Evolutionary conservation across 306 rosid genomes (phyloP), one percentile per base, ranked within the genome.

Genomic region (Sesbania bispinosa): DNA sequence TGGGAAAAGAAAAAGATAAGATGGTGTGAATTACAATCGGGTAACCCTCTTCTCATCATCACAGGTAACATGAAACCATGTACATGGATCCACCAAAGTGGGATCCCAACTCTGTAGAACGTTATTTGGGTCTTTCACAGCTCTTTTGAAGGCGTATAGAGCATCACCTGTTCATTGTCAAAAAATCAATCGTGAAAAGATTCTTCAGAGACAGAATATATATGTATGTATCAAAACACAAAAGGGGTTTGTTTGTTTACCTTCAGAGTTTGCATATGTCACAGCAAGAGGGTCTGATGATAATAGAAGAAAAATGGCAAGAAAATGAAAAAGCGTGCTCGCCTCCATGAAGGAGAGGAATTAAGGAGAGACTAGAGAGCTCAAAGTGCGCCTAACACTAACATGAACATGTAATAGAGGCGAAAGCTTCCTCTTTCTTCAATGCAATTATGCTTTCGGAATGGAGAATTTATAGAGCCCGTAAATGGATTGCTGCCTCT

Each of bases 41-140:
- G 85, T 89, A 16, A 92, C 90, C 15, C 81, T 87, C 39, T 85
- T 84, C 50, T 84, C 81, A 18, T 38, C 19, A 24, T 92, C 96
- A 43, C 98, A 92, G 33, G 96, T 88, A 53, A 92, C 90, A 76
- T 89, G 98, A 53, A 92, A 92, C 98, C 98, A 92, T 55, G 98
- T 92, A 46, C 98, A 92, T 3, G 98, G 96, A 85, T 92, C 95
- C 16, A 92, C 96, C 53, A 88, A 67, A 51, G 89, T 92, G 2
- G 95, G 96, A 85, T 92, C 98, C 98, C 98, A 92, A 57, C 96
- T 92, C 73, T 78, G 74, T 13, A 92, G 80, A 16, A 86, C 96
- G 52, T 78, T 73, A 19, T 82, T 85, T 26, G 98, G 92, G 78
- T 92, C 96, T 67, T 78, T 80, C 64, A 87, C 89, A 26, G 86